These are phyloP conservation scores for Chaetomium tenue DNA, from an alignment of 495 filamentous ascomycete species.

Conservation along the genomic window DNA sequence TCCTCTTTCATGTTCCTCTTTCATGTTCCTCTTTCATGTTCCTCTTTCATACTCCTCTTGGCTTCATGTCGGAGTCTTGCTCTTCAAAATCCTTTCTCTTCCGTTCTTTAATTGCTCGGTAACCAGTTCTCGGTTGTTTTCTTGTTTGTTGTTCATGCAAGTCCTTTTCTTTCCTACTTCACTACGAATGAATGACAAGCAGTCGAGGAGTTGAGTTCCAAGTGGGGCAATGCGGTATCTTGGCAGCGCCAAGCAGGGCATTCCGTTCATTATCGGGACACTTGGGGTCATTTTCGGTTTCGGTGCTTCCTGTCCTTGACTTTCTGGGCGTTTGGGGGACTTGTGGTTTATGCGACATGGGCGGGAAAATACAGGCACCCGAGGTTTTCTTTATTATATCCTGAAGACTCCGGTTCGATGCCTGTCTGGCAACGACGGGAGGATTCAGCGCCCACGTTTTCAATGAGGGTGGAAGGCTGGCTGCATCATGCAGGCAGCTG, in stretches of 20 bases:
- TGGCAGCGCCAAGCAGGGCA: neutral
- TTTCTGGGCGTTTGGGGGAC: neutral
- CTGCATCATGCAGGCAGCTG: neutral
- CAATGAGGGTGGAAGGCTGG: neutral
- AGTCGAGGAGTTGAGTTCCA: neutral
- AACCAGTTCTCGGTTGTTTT: neutral
- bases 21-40: too few relatives aligned
- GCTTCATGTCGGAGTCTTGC: neutral
- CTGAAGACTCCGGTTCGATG: neutral
- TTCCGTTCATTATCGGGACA: neutral
- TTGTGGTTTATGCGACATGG: neutral
- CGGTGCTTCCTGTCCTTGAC: neutral
- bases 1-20: too few relatives aligned
- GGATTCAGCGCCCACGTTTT: slow-evolving; percentile 13
- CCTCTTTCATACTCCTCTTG: too few relatives aligned
- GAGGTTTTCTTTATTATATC: neutral
- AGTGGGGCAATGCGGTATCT: neutral
- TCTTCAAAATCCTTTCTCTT: neutral
- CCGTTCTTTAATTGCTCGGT: neutral
- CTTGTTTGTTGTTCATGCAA: neutral
- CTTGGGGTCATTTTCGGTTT: neutral
- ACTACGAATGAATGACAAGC: neutral
- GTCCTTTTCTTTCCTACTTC: neutral
- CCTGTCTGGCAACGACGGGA: neutral
- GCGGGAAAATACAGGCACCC: neutral